Evolutionary conservation across 768 basidiomycete species (phyloP), one percentile per base, ranked within the genome.

Genomic region (Lactarius trivialis): DNA sequence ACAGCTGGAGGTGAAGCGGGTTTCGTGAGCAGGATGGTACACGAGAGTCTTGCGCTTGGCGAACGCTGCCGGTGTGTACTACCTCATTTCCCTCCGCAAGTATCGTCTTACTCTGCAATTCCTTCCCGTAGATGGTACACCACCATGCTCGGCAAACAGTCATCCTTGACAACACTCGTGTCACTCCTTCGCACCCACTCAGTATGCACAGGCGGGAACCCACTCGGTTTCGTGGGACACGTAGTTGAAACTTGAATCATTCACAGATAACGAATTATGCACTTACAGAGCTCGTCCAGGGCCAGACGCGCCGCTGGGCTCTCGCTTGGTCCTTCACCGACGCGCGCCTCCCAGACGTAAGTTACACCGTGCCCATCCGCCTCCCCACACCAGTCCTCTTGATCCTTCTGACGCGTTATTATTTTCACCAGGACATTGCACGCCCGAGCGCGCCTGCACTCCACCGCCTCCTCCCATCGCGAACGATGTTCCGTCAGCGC

Each of bases 231-330:
- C 21, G 14, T 4, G 12, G 21, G 3, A 8, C 3, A 19, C 19
- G 19, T 41, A n/a, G 19, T 19, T 41, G 39, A 33, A 30, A 24
- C 9, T 9, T 21, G 4, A 39, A 19, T n/a, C 8, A 6, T 4
- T 19, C 6, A 30, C 37, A 97, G 93, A 82, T 98, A 49, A 76
- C 82, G 34, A 97, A 97, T 73, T 98, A 95, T 71, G 89, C 85
- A 0, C 76, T 98, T 49, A 85, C 85, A 0, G 87, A 93, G 66
- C 88, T 95, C 52, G 76, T 86, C 3, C 93, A 93, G 73, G 92
- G 95, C 0, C 83, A 87, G 60, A 98, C 96, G 0, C 80, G 88
- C 2, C 82, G 97, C n/a, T 98, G 94, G 93, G 91, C 87, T 0
- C 73, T 98, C 2, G 92, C 82, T 0, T 98, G 96, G 96, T 93